Evolutionary conservation across 208 protist genomes (phyloP).

Genomic region (Crithidia mellificae): DNA sequence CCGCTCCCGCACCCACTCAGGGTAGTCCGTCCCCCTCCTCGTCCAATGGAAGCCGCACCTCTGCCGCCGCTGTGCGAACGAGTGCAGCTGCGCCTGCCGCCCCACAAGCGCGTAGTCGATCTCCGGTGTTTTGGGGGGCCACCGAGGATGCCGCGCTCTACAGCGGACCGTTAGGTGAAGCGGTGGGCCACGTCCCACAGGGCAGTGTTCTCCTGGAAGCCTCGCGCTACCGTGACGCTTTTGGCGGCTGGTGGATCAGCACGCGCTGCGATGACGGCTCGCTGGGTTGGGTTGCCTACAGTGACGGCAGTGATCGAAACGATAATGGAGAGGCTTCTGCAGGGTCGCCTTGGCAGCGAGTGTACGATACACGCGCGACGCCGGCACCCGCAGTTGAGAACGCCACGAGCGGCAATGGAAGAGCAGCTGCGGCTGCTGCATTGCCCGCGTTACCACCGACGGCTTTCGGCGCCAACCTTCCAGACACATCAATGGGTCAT

Average conservation of each 20-base stretch:
- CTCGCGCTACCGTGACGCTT: conserved; percentile 61
- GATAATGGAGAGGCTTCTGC: neutral
- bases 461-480: neutral
- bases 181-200: conserved; percentile 41
- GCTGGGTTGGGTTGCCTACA: conserved; percentile 44
- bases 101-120: neutral
- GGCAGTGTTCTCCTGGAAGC: conserved; percentile 64
- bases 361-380: conserved; percentile 41
- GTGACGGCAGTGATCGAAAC: neutral
- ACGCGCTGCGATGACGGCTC: conserved; percentile 43
- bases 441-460: neutral
- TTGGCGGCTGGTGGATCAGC: conserved; percentile 72
- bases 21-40: neutral
- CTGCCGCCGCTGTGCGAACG: neutral
- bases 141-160: conserved; percentile 43
- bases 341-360: conserved; percentile 32
- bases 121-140: conserved; percentile 64
- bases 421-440: neutral
- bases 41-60: neutral
- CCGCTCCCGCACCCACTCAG: neutral
- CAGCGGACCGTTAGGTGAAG: conserved; percentile 66
- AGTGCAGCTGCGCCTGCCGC: neutral
- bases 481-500: neutral
- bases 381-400: neutral
- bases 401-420: neutral